Percentiles rank a stretch among this genome's conserved stretches.
These are phyloP conservation scores for Triticum aestivum DNA, from an alignment of 176 grass and related monocot species.

Conservation along the genomic window DNA sequence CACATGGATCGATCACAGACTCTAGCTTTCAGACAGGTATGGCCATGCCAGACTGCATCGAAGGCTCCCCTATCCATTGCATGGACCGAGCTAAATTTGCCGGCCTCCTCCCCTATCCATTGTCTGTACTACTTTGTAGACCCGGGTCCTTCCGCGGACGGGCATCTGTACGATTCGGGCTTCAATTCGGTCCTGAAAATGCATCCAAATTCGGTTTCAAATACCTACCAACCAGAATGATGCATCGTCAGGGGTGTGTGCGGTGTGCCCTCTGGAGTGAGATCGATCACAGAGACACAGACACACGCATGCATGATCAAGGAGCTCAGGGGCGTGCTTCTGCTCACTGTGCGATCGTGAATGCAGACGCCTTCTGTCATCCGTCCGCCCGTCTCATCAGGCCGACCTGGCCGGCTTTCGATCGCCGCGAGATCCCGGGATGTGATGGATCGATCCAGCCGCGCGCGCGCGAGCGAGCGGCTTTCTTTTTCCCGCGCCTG, in stretches of 20 bases:
- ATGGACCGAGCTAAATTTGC: background rate
- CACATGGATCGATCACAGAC: background rate
- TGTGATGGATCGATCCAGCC: background rate
- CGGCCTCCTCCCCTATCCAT: background rate
- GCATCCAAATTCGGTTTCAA: no score
- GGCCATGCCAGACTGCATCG: background rate
- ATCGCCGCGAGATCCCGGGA: conserved; percentile 4
- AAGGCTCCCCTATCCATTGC: background rate
- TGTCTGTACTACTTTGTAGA: background rate
- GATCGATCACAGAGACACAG: no score
- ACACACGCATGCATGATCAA: no score
- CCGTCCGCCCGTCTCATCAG: background rate
- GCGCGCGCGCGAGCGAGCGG: background rate
- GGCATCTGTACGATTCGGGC: background rate
- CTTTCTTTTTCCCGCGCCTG: background rate
- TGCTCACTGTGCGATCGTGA: background rate
- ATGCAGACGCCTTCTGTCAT: background rate
- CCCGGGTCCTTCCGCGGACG: background rate
- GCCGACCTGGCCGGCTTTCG: background rate
- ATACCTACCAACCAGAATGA: no score
- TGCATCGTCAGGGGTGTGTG: no score
- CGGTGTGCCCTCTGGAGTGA: background rate
- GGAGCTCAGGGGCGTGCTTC: background rate
- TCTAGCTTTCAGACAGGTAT: no score
- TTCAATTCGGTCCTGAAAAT: background rate